Evolutionary conservation across 495 filamentous ascomycete species (phyloP).

Genomic region (Talaromyces wortmannii): DNA sequence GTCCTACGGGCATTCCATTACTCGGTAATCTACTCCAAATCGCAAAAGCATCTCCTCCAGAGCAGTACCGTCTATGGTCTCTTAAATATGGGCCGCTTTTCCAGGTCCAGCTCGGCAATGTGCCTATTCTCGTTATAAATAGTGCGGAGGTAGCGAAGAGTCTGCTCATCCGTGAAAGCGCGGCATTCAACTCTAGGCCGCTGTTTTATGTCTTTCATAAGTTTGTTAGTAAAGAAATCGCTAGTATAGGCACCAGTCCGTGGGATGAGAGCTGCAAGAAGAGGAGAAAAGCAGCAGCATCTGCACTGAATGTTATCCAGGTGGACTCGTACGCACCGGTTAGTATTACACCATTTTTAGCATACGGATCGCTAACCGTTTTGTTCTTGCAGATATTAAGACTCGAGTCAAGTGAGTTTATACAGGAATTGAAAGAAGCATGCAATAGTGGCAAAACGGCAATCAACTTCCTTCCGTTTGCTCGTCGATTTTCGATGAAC

Average conservation of each 20-base stretch:
- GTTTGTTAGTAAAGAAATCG: slow-evolving; percentile 1
- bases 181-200: neutral
- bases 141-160: neutral
- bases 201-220: slow-evolving; percentile 4
- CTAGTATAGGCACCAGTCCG: neutral
- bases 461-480: neutral
- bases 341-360: neutral
- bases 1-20: slow-evolving; percentile 37
- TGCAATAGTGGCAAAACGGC: neutral
- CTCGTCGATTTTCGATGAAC: slow-evolving; percentile 1
- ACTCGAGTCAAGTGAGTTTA: slow-evolving; percentile 1
- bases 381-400: neutral
- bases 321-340: slow-evolving; percentile 1
- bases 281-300: slow-evolving; percentile 1
- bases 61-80: slow-evolving; percentile 1
- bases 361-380: neutral
- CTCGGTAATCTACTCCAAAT: slow-evolving; percentile 54
- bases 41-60: neutral
- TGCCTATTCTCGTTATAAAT: neutral
- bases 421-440: neutral
- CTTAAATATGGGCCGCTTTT: slow-evolving; percentile 1
- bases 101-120: neutral
- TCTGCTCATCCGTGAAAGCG: neutral
- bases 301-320: neutral
- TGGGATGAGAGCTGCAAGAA: slow-evolving; percentile 5